phyloP scores from a whole-genome alignment of 768 basidiomycete species.

The Lyophyllum shimeji region DNA sequence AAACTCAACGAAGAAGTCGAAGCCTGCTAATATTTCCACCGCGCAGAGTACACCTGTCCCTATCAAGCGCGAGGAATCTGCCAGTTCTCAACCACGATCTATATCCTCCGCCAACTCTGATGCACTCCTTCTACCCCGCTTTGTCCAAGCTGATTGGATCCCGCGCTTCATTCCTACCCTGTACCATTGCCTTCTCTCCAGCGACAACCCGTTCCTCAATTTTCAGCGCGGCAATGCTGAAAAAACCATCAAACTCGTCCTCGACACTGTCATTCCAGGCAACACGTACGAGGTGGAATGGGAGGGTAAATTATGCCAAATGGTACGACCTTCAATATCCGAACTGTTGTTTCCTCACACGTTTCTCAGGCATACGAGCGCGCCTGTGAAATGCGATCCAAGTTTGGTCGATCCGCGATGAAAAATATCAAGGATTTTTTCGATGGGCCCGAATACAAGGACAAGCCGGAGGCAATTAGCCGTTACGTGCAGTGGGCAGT shows the following conservation, averaged over 20 bases:
- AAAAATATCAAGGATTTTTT: not conserved
- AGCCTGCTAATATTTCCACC: not conserved
- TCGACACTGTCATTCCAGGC: not conserved
- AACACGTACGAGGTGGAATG: not conserved
- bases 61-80: not conserved
- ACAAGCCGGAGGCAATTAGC: not conserved
- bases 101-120: not conserved
- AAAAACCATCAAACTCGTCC: not conserved
- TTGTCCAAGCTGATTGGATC: not conserved
- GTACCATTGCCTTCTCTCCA: not conserved
- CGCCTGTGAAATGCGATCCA: not conserved
- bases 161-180: not conserved
- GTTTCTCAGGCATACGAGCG: not conserved
- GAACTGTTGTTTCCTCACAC: not conserved
- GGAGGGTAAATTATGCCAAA: not conserved
- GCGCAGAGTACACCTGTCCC: not conserved
- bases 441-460: not conserved
- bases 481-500: not conserved
- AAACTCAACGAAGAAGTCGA: not conserved
- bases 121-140: not conserved
- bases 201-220: not conserved
- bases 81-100: not conserved
- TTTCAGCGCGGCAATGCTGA: not conserved
- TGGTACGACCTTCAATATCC: not conserved
- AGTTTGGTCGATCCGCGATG: not conserved